Evolutionary conservation across 2,329 filamentous ascomycete species (phyloP), one percentile per base, ranked within the genome.

Genomic region (Phaeophleospora eucalypticola): DNA sequence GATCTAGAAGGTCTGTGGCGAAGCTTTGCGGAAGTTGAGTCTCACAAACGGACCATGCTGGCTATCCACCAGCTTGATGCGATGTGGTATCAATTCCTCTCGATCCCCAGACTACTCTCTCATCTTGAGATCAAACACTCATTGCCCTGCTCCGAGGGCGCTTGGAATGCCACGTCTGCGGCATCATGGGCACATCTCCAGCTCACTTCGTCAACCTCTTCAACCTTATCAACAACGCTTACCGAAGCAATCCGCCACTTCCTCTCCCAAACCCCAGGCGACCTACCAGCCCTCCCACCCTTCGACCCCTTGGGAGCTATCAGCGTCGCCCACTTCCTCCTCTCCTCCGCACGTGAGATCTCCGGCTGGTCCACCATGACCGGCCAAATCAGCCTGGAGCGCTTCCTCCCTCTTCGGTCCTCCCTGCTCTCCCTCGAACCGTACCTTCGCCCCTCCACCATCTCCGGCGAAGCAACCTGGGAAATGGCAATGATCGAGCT

Each of bases 41-140:
- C 70, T 0, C 64, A 65, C 34, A 73, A 73, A 45, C 65, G 71
- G 15, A 73, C 71, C 0, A 46, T 69, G 3, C 70, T 71, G 41
- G 68, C 70, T 8, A 61, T 69, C 0, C 70, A 73, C 48, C 70
- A 73, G 45, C 62, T 72, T 19, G 71, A 73, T 45, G 63, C 70
- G 0, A 51, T 72, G 2, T 72, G 69, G 67, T 73, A 73, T 47
- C 69, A 72, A 41, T 63, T 72, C 41, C 56, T 72, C 9, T 69
- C 66, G 1, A 59, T 68, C 14, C 67, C 67, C 4, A 61, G 67
- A 4, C 59, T 55, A 6, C 52, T 70, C 12, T 69, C 67, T 1
- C 63, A 73, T 36, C 58, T 73, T 2, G 71, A 74, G 57, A 67
- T 74, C 51, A 73, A 72, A 49, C 68, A 72, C 43, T 65, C 70